Conservation (phyloP, 805 yeast species). For the Wickerhamiella vanderwaltii region DNA sequence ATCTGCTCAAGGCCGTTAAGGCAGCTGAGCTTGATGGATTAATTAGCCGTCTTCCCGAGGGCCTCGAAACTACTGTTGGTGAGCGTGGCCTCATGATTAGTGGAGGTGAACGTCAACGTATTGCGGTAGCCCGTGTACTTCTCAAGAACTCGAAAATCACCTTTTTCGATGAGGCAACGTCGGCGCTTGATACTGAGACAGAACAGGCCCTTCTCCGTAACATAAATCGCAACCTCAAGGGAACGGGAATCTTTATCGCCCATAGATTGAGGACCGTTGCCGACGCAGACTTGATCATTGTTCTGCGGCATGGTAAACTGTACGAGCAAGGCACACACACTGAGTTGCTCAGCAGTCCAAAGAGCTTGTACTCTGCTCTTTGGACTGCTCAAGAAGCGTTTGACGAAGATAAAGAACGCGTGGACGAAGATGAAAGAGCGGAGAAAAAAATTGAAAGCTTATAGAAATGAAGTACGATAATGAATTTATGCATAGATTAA, state of each 20-base stretch:
- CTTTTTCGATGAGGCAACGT: constrained; percentile 91
- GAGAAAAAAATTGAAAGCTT: too few relatives aligned
- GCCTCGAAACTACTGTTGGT: constrained; percentile 78
- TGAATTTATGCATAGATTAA: too few relatives aligned
- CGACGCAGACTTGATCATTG: constrained; percentile 86
- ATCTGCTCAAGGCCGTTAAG: constrained; percentile 49
- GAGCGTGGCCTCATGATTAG: constrained; percentile 97
- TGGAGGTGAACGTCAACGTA: constrained; percentile 96
- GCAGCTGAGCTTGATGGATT: constrained; percentile 59
- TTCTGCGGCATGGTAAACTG: constrained; percentile 63
- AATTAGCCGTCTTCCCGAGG: constrained; percentile 66
- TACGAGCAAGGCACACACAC: constrained; percentile 81
- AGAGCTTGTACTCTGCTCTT: constrained; percentile 61
- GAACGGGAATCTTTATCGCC: constrained; percentile 84
- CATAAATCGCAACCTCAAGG: constrained; percentile 44
- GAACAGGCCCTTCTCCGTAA: constrained; percentile 75
- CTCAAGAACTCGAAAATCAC: constrained; percentile 79
- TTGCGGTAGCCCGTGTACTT: constrained; percentile 86
- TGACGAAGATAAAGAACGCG: constrained; percentile 25
- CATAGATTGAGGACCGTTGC: constrained; percentile 89
- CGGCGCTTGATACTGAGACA: constrained; percentile 93
- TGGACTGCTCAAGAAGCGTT: constrained; percentile 89
- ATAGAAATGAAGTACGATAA: too few relatives aligned
- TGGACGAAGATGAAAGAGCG: constrained; percentile 8
- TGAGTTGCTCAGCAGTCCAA: constrained; percentile 39